These are phyloP conservation scores for Pezicula radicicola DNA, from an alignment of 2,329 filamentous ascomycete genomes.

Conservation along the genomic window DNA sequence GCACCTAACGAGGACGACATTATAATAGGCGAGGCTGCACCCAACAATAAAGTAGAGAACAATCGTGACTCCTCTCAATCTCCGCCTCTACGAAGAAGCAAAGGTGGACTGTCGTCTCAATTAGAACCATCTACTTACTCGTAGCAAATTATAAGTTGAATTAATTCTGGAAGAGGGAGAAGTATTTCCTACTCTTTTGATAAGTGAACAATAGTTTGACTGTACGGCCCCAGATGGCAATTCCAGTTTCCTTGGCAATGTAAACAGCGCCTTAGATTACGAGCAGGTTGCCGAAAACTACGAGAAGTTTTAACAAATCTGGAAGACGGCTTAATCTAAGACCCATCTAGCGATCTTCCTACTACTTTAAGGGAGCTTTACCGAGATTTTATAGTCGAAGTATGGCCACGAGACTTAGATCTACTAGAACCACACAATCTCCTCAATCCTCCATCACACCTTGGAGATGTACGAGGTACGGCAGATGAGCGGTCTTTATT, in stretches of 20 bases:
- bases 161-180: no score
- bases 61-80: constrained; percentile 15
- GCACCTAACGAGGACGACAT: no score
- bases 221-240: no score
- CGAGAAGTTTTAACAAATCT: constrained; percentile 25
- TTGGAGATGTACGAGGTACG: constrained; percentile 35
- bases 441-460: constrained; percentile 35
- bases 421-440: constrained; percentile 29
- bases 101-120: no score
- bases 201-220: no score
- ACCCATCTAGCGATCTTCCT: constrained; percentile 9
- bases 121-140: no score
- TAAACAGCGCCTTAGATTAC: constrained; percentile 42
- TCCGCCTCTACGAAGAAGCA: constrained; percentile 19
- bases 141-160: no score
- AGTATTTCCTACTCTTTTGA: no score
- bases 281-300: constrained; percentile 42
- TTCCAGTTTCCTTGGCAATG: no score
- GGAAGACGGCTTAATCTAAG: constrained; percentile 10
- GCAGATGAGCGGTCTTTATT: constrained; percentile 47
- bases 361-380: constrained; percentile 23
- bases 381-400: constrained; percentile 14
- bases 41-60: constrained; percentile 4
- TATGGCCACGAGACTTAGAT: constrained; percentile 32
- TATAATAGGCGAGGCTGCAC: constrained; percentile 12